A percentile compares a stretch with the other conserved stretches of the same genome.
phyloP scores from a whole-genome alignment of 768 basidiomycete species.

The Amanita rubescens region DNA sequence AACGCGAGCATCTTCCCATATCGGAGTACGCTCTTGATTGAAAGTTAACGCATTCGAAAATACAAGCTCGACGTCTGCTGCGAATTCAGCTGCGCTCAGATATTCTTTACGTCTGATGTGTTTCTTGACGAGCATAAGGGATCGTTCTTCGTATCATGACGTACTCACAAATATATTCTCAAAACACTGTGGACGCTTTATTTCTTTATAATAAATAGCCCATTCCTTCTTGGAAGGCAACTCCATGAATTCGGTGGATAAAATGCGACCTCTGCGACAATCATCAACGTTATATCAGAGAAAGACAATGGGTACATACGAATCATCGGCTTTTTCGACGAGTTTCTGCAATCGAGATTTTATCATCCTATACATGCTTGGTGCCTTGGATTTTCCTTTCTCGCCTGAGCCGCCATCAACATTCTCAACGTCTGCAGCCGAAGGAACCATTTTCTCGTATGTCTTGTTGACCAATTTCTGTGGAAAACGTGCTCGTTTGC shows the following conservation, averaged over 20 bases:
- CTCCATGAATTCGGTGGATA: constrained; percentile 77
- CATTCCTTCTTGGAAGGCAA: constrained; percentile 75
- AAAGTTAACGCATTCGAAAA: constrained; percentile 86
- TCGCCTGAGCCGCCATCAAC: constrained; percentile 27
- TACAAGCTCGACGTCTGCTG: constrained; percentile 82
- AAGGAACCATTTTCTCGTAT: constrained; percentile 38
- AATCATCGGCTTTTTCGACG: constrained; percentile 61
- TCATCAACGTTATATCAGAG: neutral
- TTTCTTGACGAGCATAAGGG: constrained; percentile 43
- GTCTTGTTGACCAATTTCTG: constrained; percentile 47
- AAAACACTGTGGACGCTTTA: constrained; percentile 73
- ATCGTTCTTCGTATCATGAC: constrained; percentile 2
- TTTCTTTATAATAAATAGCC: constrained; percentile 73
- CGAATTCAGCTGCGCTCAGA: constrained; percentile 56
- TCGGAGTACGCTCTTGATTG: constrained; percentile 78
- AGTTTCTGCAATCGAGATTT: constrained; percentile 68
- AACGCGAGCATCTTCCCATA: constrained; percentile 71
- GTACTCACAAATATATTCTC: constrained; percentile 65
- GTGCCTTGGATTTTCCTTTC: constrained; percentile 45
- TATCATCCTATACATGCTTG: constrained; percentile 59
- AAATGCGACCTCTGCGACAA: constrained; percentile 49
- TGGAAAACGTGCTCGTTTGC: neutral
- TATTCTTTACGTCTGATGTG: constrained; percentile 80
- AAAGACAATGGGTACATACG: constrained; percentile 35
- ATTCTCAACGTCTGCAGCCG: constrained; percentile 32